Conservation (phyloP, 139 green algal species). For the Picochlorum costavermella region DNA sequence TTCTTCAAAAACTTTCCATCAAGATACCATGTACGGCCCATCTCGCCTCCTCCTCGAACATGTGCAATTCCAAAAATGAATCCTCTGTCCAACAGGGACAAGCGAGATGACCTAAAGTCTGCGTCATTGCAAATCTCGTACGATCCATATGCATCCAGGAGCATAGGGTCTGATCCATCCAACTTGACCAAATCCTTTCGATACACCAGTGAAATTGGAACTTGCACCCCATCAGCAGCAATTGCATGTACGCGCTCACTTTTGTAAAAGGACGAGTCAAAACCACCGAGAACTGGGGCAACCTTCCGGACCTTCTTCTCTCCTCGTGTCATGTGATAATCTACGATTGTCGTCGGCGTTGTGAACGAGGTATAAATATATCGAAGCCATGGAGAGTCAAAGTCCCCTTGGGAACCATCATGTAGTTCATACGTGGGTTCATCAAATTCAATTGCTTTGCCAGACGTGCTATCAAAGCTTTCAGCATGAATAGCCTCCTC, state of each 20-base stretch:
- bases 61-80: slow-evolving; percentile 73
- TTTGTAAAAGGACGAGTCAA: slow-evolving; percentile 58
- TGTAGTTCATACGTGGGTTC: slow-evolving; percentile 62
- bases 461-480: slow-evolving; percentile 15
- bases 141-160: slow-evolving; percentile 47
- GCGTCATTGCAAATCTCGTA: slow-evolving; percentile 59
- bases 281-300: slow-evolving; percentile 70
- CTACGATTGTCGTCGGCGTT: slow-evolving; percentile 64
- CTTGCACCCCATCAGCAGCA: slow-evolving; percentile 46
- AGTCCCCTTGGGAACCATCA: slow-evolving; percentile 52
- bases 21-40: slow-evolving; percentile 72
- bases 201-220: slow-evolving; percentile 67
- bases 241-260: slow-evolving; percentile 71
- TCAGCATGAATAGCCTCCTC: not conserved
- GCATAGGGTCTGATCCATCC: slow-evolving; percentile 57
- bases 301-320: slow-evolving; percentile 58
- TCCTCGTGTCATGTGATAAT: slow-evolving; percentile 65
- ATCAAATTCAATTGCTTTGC: slow-evolving; percentile 50
- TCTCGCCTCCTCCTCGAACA: slow-evolving; percentile 70
- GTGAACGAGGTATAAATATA: slow-evolving; percentile 69
- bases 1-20: slow-evolving; percentile 69
- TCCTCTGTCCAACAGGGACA: slow-evolving; percentile 70
- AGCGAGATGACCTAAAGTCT: slow-evolving; percentile 17
- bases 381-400: slow-evolving; percentile 61
- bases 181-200: slow-evolving; percentile 48